phyloP scores from a whole-genome alignment of 306 rosid genomes.

The Dryas drummondii region DNA sequence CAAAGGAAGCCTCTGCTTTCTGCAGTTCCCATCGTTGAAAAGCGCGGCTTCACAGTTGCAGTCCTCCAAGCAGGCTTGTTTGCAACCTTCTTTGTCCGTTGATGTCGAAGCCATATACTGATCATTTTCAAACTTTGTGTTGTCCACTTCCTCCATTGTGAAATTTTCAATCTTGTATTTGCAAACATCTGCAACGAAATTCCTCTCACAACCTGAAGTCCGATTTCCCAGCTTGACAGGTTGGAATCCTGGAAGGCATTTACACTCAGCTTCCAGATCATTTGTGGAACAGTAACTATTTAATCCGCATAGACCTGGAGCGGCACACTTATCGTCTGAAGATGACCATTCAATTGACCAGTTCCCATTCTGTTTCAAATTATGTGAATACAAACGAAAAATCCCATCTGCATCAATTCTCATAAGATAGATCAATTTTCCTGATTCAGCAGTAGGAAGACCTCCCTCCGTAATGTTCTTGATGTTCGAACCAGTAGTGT shows the following conservation, averaged over 20 bases:
- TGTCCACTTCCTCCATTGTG: too few relatives aligned
- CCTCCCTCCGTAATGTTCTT: background rate
- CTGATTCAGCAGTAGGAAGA: background rate
- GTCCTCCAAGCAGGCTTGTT: too few relatives aligned
- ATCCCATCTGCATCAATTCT: conserved; percentile 31
- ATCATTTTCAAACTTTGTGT: too few relatives aligned
- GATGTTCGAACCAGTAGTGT: background rate
- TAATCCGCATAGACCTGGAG: conserved; percentile 13
- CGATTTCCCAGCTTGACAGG: background rate
- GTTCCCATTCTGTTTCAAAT: background rate
- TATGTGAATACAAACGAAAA: too few relatives aligned
- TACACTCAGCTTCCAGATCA: background rate
- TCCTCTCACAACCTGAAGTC: conserved; percentile 24
- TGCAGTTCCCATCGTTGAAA: too few relatives aligned
- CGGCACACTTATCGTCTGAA: background rate
- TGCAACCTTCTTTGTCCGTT: too few relatives aligned
- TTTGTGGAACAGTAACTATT: conserved; percentile 16
- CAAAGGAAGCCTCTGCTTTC: too few relatives aligned
- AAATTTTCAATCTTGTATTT: background rate
- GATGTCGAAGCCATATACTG: too few relatives aligned
- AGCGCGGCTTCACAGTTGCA: too few relatives aligned
- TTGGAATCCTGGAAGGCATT: conserved; percentile 19
- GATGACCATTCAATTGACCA: background rate
- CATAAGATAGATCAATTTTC: background rate
- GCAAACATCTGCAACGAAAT: background rate